phyloP scores from a whole-genome alignment of 208 protist species.

The Acanthamoeba rhysodes region DNA sequence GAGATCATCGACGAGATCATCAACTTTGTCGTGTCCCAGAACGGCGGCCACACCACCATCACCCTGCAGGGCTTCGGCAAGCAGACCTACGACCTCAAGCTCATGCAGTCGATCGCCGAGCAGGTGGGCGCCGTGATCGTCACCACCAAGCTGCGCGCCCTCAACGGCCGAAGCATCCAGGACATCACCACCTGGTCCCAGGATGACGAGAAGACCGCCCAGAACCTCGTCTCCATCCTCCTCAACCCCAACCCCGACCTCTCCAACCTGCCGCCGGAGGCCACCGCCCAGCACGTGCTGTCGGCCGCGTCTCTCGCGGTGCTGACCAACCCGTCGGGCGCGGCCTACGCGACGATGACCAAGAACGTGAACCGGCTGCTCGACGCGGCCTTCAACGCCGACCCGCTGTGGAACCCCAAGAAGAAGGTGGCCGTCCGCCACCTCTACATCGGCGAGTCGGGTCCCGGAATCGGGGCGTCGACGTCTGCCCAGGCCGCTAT shows the following conservation, averaged over 20 bases:
- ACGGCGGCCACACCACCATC: not conserved
- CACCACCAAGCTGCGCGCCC: not conserved
- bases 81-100: not conserved
- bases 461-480: not conserved
- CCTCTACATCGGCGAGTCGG: not conserved
- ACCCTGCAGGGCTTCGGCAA: not conserved
- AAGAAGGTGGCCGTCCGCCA: not conserved
- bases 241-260: not conserved
- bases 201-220: not conserved
- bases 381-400: not conserved
- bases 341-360: not conserved
- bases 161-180: not conserved
- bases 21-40: not conserved
- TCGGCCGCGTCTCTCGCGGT: not conserved
- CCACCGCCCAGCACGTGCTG: not conserved
- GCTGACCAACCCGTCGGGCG: not conserved
- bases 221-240: not conserved
- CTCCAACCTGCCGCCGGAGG: not conserved
- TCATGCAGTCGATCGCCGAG: not conserved
- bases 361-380: not conserved
- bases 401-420: conserved; percentile 25
- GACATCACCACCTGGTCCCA: conserved; percentile 31
- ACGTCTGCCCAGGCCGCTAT: not conserved
- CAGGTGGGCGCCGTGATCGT: not conserved
- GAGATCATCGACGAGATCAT: not conserved